Conservation (phyloP, 768 basidiomycete species). For the Agaricus sinodeliciosus region DNA sequence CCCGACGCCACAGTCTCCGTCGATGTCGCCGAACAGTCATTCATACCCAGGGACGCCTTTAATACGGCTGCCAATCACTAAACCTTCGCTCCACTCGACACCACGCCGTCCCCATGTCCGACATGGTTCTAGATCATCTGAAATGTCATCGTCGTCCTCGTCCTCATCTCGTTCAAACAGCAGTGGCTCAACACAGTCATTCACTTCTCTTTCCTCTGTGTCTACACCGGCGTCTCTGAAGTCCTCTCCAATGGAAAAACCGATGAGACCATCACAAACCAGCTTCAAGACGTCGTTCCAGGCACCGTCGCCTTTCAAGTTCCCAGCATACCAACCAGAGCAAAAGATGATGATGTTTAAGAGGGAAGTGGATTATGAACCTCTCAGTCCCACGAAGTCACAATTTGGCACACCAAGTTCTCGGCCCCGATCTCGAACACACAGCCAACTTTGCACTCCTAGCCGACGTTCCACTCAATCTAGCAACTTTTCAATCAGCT, state of each 20-base stretch:
- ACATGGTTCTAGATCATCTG: constrained; percentile 26
- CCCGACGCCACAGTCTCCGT: constrained; percentile 11
- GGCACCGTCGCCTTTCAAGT: constrained; percentile 14
- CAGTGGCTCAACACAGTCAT: constrained; percentile 33
- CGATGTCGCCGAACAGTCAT: constrained; percentile 12
- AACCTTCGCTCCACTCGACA: constrained; percentile 29
- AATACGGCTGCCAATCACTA: constrained; percentile 27
- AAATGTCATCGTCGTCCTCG: constrained; percentile 17
- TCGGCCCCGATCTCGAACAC: constrained; percentile 7
- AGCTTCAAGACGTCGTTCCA: background rate
- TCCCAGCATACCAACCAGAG: constrained; percentile 31
- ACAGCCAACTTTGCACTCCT: constrained; percentile 6
- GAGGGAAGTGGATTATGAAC: constrained; percentile 68
- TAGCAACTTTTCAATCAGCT: constrained; percentile 1
- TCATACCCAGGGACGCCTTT: constrained; percentile 11
- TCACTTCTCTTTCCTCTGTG: constrained; percentile 36
- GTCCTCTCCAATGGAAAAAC: constrained; percentile 40
- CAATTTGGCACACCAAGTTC: constrained; percentile 11
- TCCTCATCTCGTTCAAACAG: constrained; percentile 35
- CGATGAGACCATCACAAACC: constrained; percentile 13
- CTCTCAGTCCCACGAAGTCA: constrained; percentile 59
- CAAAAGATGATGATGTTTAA: constrained; percentile 51
- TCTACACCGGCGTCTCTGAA: constrained; percentile 31
- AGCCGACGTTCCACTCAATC: constrained; percentile 2
- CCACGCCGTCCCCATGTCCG: constrained; percentile 32